Evolutionary conservation across 2,329 filamentous ascomycete species (phyloP).

Genomic region (Stagonosporopsis tanaceti): DNA sequence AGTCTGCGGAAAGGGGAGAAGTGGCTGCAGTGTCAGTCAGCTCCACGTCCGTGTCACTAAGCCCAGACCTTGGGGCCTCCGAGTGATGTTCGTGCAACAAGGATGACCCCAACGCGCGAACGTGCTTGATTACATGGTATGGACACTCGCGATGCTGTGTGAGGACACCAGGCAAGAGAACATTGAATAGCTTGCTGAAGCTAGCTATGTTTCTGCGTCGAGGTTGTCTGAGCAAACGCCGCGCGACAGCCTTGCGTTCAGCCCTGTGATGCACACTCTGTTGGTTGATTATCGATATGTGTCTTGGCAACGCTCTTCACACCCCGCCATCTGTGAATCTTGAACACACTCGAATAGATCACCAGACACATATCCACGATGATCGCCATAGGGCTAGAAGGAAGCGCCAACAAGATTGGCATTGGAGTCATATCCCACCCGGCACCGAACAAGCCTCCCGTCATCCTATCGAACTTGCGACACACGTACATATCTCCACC

Average conservation of each 20-base stretch:
- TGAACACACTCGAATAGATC: constrained; percentile 18
- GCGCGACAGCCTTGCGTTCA: constrained; percentile 12
- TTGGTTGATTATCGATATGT: constrained; percentile 27
- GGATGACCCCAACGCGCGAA: constrained; percentile 1
- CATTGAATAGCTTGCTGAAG: neutral
- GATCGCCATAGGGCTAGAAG: constrained; percentile 81
- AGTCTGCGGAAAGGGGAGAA: neutral
- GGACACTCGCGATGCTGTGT: neutral
- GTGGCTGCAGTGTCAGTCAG: constrained; percentile 10
- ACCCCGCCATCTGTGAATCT: constrained; percentile 30
- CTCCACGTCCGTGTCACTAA: constrained; percentile 11
- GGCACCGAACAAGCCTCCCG: constrained; percentile 52
- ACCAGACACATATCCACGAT: constrained; percentile 49
- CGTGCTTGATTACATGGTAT: neutral
- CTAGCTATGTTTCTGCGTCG: neutral
- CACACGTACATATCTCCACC: constrained; percentile 93
- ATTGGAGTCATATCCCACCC: constrained; percentile 90
- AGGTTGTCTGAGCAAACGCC: neutral
- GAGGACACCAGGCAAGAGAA: too few relatives aligned
- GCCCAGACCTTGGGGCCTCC: constrained; percentile 10
- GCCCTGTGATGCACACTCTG: constrained; percentile 14
- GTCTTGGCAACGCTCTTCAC: constrained; percentile 17
- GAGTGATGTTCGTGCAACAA: constrained; percentile 4
- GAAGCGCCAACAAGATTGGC: constrained; percentile 97
- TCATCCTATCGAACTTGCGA: constrained; percentile 87